Percentiles rank a stretch among this genome's conserved stretches.
Conservation (phyloP, 352 stramenopile species). For the Elongisporangium undulatum region DNA sequence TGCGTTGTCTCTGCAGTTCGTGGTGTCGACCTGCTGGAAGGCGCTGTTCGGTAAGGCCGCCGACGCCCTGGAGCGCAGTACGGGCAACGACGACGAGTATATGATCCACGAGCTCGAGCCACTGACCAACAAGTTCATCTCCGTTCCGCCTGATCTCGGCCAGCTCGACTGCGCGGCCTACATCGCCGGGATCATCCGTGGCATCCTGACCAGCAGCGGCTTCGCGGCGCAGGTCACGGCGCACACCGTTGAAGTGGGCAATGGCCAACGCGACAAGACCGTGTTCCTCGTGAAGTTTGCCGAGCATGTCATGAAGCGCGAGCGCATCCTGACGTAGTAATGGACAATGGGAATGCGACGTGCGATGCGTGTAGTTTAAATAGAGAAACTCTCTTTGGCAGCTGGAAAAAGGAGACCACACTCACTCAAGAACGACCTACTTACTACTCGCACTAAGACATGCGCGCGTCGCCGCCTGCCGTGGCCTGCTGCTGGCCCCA, state of each 20-base stretch:
- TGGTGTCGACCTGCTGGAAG: slow-evolving; percentile 94
- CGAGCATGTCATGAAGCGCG: slow-evolving; percentile 74
- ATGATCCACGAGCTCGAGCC: slow-evolving; percentile 96
- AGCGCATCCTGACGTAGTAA: slow-evolving; percentile 56
- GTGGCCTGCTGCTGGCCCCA: slow-evolving; percentile 40
- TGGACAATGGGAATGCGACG: not conserved
- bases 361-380: slow-evolving; percentile 15
- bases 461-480: slow-evolving; percentile 35
- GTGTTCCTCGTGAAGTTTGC: slow-evolving; percentile 88
- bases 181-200: slow-evolving; percentile 93
- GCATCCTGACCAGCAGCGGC: slow-evolving; percentile 80
- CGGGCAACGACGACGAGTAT: slow-evolving; percentile 98
- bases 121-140: slow-evolving; percentile 96
- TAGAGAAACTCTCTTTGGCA: slow-evolving; percentile 8
- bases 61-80: slow-evolving; percentile 95
- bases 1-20: slow-evolving; percentile 61
- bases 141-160: slow-evolving; percentile 92
- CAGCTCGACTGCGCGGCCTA: slow-evolving; percentile 96
- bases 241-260: slow-evolving; percentile 63
- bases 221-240: slow-evolving; percentile 78
- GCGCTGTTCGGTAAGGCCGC: slow-evolving; percentile 95
- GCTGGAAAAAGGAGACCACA: not conserved
- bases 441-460: slow-evolving; percentile 8
- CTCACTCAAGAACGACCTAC: not conserved
- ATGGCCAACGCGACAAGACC: slow-evolving; percentile 67